Evolutionary conservation across 2,329 filamentous ascomycete genomes (phyloP).

Genomic region (Alternaria hordeiaustralica): DNA sequence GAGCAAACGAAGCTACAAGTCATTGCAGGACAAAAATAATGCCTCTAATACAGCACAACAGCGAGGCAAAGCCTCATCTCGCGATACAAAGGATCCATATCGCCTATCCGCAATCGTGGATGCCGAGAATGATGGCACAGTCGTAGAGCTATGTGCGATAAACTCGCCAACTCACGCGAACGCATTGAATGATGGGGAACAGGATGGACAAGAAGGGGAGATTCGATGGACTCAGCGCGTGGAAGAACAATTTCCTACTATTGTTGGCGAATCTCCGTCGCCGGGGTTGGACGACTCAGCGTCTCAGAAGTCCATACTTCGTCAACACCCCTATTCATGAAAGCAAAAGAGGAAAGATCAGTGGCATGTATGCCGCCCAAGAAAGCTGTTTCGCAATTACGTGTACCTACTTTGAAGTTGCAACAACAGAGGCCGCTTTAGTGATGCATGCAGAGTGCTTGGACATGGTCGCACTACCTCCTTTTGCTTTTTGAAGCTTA

Average conservation of each 20-base stretch:
- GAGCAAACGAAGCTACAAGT: constrained; percentile 3
- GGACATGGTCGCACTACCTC: background rate
- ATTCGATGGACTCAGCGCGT: background rate
- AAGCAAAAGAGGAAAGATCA: background rate
- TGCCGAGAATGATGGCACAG: background rate
- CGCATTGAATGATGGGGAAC: background rate
- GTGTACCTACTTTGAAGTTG: background rate
- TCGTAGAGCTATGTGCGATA: background rate
- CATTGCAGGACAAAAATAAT: background rate
- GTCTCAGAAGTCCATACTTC: background rate
- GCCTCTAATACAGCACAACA: background rate
- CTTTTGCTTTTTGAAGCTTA: background rate
- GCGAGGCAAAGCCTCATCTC: background rate
- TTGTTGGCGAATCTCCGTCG: background rate
- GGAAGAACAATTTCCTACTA: background rate
- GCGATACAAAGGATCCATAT: background rate
- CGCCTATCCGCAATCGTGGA: background rate
- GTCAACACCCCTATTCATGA: background rate
- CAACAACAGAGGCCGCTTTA: background rate
- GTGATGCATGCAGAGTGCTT: background rate
- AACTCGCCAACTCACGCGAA: background rate
- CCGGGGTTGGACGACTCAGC: background rate
- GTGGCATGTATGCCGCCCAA: background rate
- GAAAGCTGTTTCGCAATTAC: background rate
- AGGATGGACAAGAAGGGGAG: background rate